phyloP scores from a whole-genome alignment of 768 basidiomycete genomes.

The Suillus subaureus region DNA sequence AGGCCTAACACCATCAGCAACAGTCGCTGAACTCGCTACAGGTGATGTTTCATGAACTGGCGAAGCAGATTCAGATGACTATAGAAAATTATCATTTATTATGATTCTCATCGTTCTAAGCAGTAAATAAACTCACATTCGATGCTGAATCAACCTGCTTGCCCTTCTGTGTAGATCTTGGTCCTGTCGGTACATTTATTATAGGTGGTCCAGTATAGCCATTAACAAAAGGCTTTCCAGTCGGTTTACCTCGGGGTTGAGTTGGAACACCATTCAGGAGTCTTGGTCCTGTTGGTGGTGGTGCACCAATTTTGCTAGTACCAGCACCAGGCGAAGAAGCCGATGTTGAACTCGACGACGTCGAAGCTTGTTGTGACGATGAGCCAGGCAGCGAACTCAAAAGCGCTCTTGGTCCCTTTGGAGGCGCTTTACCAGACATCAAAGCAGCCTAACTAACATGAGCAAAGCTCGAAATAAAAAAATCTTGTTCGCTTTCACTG shows the following conservation, averaged over 20 bases:
- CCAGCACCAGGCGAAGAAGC: conserved; percentile 30
- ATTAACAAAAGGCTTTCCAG: conserved; percentile 46
- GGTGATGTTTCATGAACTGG: conserved; percentile 16
- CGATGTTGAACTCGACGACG: conserved; percentile 36
- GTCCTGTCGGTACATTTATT: conserved; percentile 33
- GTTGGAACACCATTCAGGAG: conserved; percentile 43
- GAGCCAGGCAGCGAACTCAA: conserved; percentile 44
- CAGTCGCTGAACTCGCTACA: conserved; percentile 21
- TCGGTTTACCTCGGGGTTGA: conserved; percentile 27
- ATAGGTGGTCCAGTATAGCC: conserved; percentile 35
- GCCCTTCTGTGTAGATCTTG: conserved; percentile 41
- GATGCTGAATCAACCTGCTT: conserved; percentile 39
- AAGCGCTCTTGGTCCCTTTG: conserved; percentile 72
- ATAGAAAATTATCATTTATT: conserved; percentile 8
- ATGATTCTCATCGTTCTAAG: conserved; percentile 3
- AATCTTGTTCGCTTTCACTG: conserved; percentile 7
- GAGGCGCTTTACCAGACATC: conserved; percentile 82
- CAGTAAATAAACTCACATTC: not conserved
- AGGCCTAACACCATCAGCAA: conserved; percentile 33
- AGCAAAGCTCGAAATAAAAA: conserved; percentile 8
- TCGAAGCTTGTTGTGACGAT: conserved; percentile 30
- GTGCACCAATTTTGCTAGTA: conserved; percentile 48
- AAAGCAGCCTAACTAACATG: conserved; percentile 20
- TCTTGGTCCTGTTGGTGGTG: conserved; percentile 68
- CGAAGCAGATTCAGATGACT: conserved; percentile 19